These are phyloP conservation scores for Zygosaccharomyces sapae DNA, from an alignment of 1,139 yeast species.

Conservation along the genomic window DNA sequence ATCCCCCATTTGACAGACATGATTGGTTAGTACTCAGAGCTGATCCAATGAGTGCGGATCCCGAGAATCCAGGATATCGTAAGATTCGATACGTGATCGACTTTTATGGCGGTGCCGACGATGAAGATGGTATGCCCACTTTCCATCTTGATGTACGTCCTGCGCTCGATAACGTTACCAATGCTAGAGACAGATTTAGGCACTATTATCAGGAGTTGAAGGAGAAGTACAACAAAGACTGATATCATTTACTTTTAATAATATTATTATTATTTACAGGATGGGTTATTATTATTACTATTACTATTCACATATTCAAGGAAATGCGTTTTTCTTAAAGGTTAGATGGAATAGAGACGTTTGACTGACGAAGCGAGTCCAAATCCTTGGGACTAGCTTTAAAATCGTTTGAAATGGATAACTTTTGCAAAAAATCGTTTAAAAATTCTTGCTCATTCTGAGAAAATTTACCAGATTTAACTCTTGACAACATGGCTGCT, in stretches of 20 bases:
- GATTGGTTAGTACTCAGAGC: slow-evolving; percentile 93
- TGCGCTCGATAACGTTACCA: slow-evolving; percentile 68
- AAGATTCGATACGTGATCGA: slow-evolving; percentile 87
- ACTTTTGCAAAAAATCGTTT: slow-evolving; percentile 15
- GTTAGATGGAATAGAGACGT: slow-evolving; percentile 9
- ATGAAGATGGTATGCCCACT: slow-evolving; percentile 80
- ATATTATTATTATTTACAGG: slow-evolving; percentile 3
- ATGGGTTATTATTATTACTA: neutral
- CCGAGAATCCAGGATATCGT: slow-evolving; percentile 46
- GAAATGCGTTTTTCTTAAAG: neutral
- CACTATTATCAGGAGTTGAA: slow-evolving; percentile 46
- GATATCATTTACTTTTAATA: neutral
- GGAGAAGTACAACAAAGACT: slow-evolving; percentile 20
- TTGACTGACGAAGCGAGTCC: slow-evolving; percentile 13
- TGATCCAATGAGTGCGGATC: slow-evolving; percentile 29
- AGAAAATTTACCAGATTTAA: slow-evolving; percentile 13
- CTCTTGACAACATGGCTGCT: slow-evolving; percentile 15
- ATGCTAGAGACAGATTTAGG: slow-evolving; percentile 61
- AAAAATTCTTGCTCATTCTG: slow-evolving; percentile 13
- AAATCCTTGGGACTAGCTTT: slow-evolving; percentile 17
- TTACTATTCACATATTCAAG: slow-evolving; percentile 1
- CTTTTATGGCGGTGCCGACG: slow-evolving; percentile 93
- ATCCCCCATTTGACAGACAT: slow-evolving; percentile 95
- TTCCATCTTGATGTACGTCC: slow-evolving; percentile 94
- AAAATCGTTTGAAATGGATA: slow-evolving; percentile 14